Evolutionary conservation across 345 rosid species (phyloP), one percentile per base, ranked within the genome.

Genomic region (Gossypium bickii): DNA sequence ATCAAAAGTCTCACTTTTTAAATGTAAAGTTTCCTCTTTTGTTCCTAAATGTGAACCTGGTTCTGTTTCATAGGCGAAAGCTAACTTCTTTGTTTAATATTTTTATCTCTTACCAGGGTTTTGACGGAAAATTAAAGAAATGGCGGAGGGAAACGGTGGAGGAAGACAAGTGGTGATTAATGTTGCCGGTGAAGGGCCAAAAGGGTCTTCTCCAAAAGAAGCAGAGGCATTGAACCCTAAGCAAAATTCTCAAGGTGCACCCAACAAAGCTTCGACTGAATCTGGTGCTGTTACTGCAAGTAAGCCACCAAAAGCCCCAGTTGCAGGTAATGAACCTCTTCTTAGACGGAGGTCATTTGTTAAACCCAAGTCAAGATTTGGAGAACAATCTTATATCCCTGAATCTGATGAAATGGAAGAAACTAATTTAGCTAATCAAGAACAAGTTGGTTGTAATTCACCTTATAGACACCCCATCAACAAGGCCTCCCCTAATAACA

Each of bases 311-410:
- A 89, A 85, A 76, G 12, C 66, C 71, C 88, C 94, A 12, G 29
- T 75, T 38, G 12, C 77, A 57, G 72, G 59, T 69, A 79, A 24
- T 15, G 92, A 85, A 47, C 80, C 48, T 9, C 47, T 83, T 51
- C 77, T 86, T 16, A n/a, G 89, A 29, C 83, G 83, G 61, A 90
- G 75, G 75, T 76, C 96, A 22, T 18, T 90, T 20, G 27, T 82
- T 4, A 94, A 88, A 78, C 84, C 94, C n/a, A 94, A 90, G 78
- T 92, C 97, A 24, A 87, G 98, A 79, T 94, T 94, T 71, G 93
- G 84, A 15, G 94, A 87, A 45, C 97, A 85, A 72, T 82, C 87
- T n/a, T 80, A 34, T 45, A 45, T 77, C 17, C 47, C 72, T 52
- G 87, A 92, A 80, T 57, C 78, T 48, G 68, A 62, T 59, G 58